These are phyloP conservation scores for Ogataea dorogensis DNA, from an alignment of 805 yeast species.

Conservation along the genomic window DNA sequence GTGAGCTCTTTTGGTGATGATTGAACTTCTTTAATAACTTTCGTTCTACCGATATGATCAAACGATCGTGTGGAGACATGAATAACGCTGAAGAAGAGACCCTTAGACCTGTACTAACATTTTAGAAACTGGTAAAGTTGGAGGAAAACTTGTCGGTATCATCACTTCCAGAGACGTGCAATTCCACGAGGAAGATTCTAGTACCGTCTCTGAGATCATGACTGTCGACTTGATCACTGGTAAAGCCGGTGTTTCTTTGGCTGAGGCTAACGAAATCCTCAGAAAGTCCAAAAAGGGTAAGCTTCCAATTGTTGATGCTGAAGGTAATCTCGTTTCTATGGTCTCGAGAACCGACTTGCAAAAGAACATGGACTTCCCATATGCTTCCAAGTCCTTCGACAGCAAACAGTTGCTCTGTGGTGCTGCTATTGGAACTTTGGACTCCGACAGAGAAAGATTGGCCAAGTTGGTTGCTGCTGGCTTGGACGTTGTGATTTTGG, in stretches of 20 bases:
- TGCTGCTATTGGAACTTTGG: slow-evolving; percentile 96
- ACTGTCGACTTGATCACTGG: slow-evolving; percentile 86
- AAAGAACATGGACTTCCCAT: slow-evolving; percentile 90
- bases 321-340: slow-evolving; percentile 78
- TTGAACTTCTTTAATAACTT: slow-evolving; percentile 67
- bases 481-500: slow-evolving; percentile 91
- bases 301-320: slow-evolving; percentile 83
- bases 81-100: slow-evolving; percentile 37
- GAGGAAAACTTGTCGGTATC: slow-evolving; percentile 91
- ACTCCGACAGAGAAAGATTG: slow-evolving; percentile 84
- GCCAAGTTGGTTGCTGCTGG: slow-evolving; percentile 88
- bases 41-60: slow-evolving; percentile 99
- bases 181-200: slow-evolving; percentile 73
- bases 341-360: slow-evolving; percentile 95
- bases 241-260: slow-evolving; percentile 71
- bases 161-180: slow-evolving; percentile 96
- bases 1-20: slow-evolving; percentile 47
- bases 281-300: slow-evolving; percentile 96
- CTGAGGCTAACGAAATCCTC: slow-evolving; percentile 87
- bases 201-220: slow-evolving; percentile 77
- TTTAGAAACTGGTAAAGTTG: slow-evolving; percentile 77
- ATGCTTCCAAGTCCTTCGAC: slow-evolving; percentile 88
- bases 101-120: slow-evolving; percentile 11
- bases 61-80: slow-evolving; percentile 92
- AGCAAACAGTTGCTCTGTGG: slow-evolving; percentile 97